Percentiles rank a stretch among this genome's conserved stretches.
These are phyloP conservation scores for Ophiostoma ips DNA, from an alignment of 2,329 filamentous ascomycete genomes.

Conservation along the genomic window DNA sequence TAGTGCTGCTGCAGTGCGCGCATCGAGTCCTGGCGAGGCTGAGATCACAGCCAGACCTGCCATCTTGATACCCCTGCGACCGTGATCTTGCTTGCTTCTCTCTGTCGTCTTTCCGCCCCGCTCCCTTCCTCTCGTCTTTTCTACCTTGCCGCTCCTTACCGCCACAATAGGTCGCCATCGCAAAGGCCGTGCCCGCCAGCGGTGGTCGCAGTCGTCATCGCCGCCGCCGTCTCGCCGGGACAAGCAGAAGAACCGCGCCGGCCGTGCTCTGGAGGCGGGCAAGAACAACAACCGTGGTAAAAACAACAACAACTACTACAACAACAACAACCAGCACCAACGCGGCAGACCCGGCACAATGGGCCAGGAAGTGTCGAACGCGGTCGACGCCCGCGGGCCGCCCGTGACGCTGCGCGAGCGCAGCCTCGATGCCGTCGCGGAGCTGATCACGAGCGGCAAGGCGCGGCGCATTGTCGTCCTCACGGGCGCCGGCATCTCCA, in stretches of 20 bases:
- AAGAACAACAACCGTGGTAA: neutral
- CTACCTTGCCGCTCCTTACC: neutral
- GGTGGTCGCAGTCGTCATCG: slow-evolving; percentile 8
- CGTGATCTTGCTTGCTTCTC: no score
- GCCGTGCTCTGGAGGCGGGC: slow-evolving; percentile 3
- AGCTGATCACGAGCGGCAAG: slow-evolving; percentile 58
- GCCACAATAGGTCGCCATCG: slow-evolving; percentile 13
- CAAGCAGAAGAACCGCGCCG: slow-evolving; percentile 5
- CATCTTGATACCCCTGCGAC: no score
- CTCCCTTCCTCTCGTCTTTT: neutral
- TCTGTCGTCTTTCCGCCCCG: neutral
- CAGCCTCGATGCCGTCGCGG: slow-evolving; percentile 60
- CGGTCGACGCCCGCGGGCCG: slow-evolving; percentile 48
- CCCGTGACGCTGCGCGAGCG: slow-evolving; percentile 55
- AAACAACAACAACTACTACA: neutral
- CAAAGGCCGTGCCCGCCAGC: slow-evolving; percentile 9
- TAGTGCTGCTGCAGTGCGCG: no score
- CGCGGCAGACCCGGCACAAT: slow-evolving; percentile 36
- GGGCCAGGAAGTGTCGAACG: slow-evolving; percentile 70
- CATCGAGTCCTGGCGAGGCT: no score
- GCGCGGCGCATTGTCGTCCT: slow-evolving; percentile 68
- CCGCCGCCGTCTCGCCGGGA: slow-evolving; percentile 5
- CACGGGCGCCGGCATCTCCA: slow-evolving; percentile 82
- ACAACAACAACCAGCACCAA: neutral
- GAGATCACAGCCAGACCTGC: no score